Evolutionary conservation across 1,284 basidiomycete genomes (phyloP).

Genomic region (Naganishia sp.): DNA sequence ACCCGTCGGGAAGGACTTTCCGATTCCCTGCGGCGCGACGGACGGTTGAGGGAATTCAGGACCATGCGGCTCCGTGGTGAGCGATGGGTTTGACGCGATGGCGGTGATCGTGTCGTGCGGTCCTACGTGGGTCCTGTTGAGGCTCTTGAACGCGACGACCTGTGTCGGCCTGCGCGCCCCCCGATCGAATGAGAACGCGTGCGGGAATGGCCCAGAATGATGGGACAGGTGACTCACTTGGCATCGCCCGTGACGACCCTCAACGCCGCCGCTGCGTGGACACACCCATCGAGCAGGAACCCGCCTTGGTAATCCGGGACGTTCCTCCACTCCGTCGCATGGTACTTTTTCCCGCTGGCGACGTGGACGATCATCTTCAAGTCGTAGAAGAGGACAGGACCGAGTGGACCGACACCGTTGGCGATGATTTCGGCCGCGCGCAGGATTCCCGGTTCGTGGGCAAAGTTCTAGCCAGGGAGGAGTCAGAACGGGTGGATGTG

Average conservation of each 20-base stretch:
- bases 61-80: slow-evolving; percentile 64
- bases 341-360: slow-evolving; percentile 67
- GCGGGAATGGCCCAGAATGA: not conserved
- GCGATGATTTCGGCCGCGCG: slow-evolving; percentile 61
- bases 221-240: slow-evolving; percentile 55
- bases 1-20: slow-evolving; percentile 43
- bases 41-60: slow-evolving; percentile 34
- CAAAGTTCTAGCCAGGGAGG: slow-evolving; percentile 57
- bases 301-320: slow-evolving; percentile 84
- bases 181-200: no score
- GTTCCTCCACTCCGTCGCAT: slow-evolving; percentile 77
- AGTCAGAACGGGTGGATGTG: not conserved
- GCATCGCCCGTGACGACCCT: slow-evolving; percentile 40
- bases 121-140: slow-evolving; percentile 67
- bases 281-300: slow-evolving; percentile 54
- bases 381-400: slow-evolving; percentile 51
- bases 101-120: slow-evolving; percentile 70
- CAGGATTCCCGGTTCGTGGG: slow-evolving; percentile 65
- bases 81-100: slow-evolving; percentile 59
- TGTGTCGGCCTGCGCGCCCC: slow-evolving; percentile 46
- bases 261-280: slow-evolving; percentile 48
- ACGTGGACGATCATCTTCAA: slow-evolving; percentile 61
- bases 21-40: slow-evolving; percentile 35
- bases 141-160: slow-evolving; percentile 66
- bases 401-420: slow-evolving; percentile 65